These are phyloP conservation scores for Pilasporangium apinafurcum DNA, from an alignment of 352 stramenopile genomes.

Conservation along the genomic window DNA sequence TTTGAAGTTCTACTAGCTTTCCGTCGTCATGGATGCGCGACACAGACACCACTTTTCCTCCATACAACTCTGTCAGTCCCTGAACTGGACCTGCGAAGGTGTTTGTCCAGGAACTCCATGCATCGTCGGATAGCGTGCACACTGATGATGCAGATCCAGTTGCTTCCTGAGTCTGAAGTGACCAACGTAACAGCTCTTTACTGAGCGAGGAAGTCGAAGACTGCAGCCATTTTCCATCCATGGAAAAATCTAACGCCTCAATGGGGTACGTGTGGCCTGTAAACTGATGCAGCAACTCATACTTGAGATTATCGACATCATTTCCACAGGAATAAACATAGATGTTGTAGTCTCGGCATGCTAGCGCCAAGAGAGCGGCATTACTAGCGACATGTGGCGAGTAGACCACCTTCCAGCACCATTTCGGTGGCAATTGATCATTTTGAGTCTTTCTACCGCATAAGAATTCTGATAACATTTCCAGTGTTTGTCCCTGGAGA, in stretches of 20 bases:
- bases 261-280: conserved; percentile 59
- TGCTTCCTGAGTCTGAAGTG: conserved; percentile 13
- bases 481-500: conserved; percentile 21
- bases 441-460: conserved; percentile 5
- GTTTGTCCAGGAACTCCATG: conserved; percentile 44
- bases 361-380: conserved; percentile 25
- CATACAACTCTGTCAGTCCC: conserved; percentile 33
- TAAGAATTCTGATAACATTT: conserved; percentile 10
- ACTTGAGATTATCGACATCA: conserved; percentile 11
- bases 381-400: conserved; percentile 11
- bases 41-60: conserved; percentile 19
- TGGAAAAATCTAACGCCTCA: conserved; percentile 60
- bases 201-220: conserved; percentile 47
- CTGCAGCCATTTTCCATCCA: conserved; percentile 52
- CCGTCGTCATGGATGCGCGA: conserved; percentile 23
- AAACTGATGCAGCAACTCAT: conserved; percentile 48
- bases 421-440: conserved; percentile 18
- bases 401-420: conserved; percentile 51
- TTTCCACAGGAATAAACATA: conserved; percentile 50
- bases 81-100: conserved; percentile 48
- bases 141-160: not conserved
- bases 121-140: conserved; percentile 25
- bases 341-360: conserved; percentile 64
- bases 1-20: not conserved
- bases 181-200: conserved; percentile 67